Conservation (phyloP, 1,284 basidiomycete genomes). For the Exobasidium rhododendri region DNA sequence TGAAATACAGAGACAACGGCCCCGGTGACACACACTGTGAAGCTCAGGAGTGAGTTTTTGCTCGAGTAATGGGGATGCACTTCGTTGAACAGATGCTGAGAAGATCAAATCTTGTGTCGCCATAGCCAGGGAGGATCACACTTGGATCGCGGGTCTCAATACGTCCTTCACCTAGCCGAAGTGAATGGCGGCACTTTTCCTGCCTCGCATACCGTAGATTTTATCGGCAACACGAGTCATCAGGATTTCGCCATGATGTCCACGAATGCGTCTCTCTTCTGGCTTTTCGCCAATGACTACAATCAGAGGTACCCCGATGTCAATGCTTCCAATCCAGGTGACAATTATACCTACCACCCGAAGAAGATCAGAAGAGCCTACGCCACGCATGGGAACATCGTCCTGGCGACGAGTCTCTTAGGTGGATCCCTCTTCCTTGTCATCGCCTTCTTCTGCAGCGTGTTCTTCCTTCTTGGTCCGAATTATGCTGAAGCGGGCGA, state of each 20-base stretch:
- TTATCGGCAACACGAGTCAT: slow-evolving; percentile 43
- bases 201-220: slow-evolving; percentile 31
- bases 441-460: slow-evolving; percentile 23
- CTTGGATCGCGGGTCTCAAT: slow-evolving; percentile 43
- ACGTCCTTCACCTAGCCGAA: slow-evolving; percentile 27
- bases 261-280: slow-evolving; percentile 34
- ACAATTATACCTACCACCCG: slow-evolving; percentile 16
- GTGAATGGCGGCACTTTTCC: slow-evolving; percentile 28
- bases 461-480: slow-evolving; percentile 23
- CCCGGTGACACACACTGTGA: slow-evolving; percentile 46
- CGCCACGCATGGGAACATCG: slow-evolving; percentile 29
- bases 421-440: slow-evolving; percentile 24
- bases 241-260: slow-evolving; percentile 51
- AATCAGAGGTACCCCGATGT: slow-evolving; percentile 29
- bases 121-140: slow-evolving; percentile 49
- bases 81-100: too few relatives aligned
- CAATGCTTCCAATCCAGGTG: slow-evolving; percentile 31
- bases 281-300: slow-evolving; percentile 36
- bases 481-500: slow-evolving; percentile 9
- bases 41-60: too few relatives aligned
- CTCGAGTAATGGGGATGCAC: too few relatives aligned
- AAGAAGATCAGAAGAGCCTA: slow-evolving; percentile 20
- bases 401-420: slow-evolving; percentile 27
- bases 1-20: too few relatives aligned
- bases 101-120: too few relatives aligned